phyloP scores from a whole-genome alignment of 176 grass and related monocot genomes.

The Carex littledalei region DNA sequence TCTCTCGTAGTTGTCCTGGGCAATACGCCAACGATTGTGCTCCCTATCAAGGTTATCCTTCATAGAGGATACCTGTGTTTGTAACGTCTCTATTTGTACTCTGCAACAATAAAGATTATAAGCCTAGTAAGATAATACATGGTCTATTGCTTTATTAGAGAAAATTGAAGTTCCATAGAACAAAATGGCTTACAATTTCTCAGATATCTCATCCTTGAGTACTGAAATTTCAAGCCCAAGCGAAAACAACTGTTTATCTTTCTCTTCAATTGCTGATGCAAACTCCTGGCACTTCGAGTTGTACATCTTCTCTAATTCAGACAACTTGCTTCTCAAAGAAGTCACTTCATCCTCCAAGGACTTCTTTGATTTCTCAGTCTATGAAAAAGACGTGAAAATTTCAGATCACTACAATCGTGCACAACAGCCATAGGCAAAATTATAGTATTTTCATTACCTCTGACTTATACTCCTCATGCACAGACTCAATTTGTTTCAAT shows the following conservation, averaged over 20 bases:
- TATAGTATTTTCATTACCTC: constrained; percentile 53
- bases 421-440: background rate
- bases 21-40: constrained; percentile 66
- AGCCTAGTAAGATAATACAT: constrained; percentile 4
- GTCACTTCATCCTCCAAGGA: constrained; percentile 65
- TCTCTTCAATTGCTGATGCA: constrained; percentile 50
- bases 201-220: constrained; percentile 56
- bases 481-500: constrained; percentile 86
- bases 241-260: constrained; percentile 66
- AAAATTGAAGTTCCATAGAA: background rate
- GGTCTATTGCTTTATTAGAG: background rate
- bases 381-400: constrained; percentile 23
- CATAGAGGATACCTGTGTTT: constrained; percentile 56
- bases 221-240: constrained; percentile 55
- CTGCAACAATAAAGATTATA: constrained; percentile 33
- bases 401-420: constrained; percentile 5
- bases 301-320: constrained; percentile 77
- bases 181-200: constrained; percentile 61
- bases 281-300: constrained; percentile 66
- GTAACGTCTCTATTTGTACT: constrained; percentile 42
- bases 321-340: constrained; percentile 63
- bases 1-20: constrained; percentile 88
- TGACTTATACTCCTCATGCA: constrained; percentile 60
- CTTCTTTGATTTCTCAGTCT: constrained; percentile 66
- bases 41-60: constrained; percentile 76